Percentiles rank a stretch among this genome's conserved stretches.
phyloP scores from a whole-genome alignment of 352 stramenopile species.

The Thraustochytrium striatum region DNA sequence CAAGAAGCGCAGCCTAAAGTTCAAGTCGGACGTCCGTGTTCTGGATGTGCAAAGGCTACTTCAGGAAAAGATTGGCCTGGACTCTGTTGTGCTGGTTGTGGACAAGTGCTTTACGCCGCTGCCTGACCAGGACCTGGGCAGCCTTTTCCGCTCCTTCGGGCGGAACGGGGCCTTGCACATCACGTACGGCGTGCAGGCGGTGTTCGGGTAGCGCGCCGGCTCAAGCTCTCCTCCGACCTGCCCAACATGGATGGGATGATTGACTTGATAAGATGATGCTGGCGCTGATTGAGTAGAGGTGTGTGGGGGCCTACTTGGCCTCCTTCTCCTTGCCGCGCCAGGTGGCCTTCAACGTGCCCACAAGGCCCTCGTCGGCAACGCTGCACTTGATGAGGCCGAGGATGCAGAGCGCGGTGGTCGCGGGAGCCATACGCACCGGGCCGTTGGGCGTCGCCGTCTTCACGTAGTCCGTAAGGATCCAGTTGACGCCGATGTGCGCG shows the following conservation, averaged over 20 bases:
- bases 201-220: slow-evolving; percentile 20
- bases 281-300: too few relatives aligned
- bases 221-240: too few relatives aligned
- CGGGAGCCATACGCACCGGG: slow-evolving; percentile 13
- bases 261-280: too few relatives aligned
- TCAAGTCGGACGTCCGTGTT: slow-evolving; percentile 24
- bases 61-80: slow-evolving; percentile 1
- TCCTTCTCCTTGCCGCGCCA: slow-evolving; percentile 19
- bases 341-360: slow-evolving; percentile 41
- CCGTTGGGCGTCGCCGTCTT: slow-evolving; percentile 18
- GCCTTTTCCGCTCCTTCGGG: slow-evolving; percentile 11
- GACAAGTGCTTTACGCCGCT: slow-evolving; percentile 26
- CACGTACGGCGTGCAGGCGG: slow-evolving; percentile 23
- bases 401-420: slow-evolving; percentile 12
- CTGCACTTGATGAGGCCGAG: slow-evolving; percentile 45
- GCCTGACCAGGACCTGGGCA: slow-evolving; percentile 31
- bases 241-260: too few relatives aligned
- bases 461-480: slow-evolving; percentile 48
- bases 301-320: too few relatives aligned
- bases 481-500: slow-evolving; percentile 44
- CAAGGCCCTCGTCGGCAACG: slow-evolving; percentile 26
- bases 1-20: not conserved
- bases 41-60: slow-evolving; percentile 10
- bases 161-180: slow-evolving; percentile 15
- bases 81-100: slow-evolving; percentile 23